Evolutionary conservation across 164 flowering plant genomes (phyloP), one percentile per base, ranked within the genome.

Genomic region (Malania oleifera): DNA sequence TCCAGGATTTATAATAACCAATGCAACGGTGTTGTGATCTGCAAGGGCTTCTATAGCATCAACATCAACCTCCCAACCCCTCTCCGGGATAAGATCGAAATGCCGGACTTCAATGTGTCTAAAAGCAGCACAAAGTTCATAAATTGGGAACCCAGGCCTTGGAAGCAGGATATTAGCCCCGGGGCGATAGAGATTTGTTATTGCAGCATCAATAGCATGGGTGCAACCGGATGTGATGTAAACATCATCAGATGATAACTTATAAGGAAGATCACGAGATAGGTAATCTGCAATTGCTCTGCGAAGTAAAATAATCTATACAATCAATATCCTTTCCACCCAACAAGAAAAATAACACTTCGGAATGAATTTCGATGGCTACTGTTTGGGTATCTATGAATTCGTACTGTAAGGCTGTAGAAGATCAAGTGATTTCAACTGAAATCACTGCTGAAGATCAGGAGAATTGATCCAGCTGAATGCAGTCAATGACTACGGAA

Each of bases 101-200:
- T 80, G 77, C 23, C 96, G 80, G 43, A 74, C 73, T 65, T 89
- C 87, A n/a, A 87, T 46, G 54, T 77, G 35, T 48, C 79, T 66
- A 70, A 80, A 89, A 29, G 80, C 54, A 23, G 92, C 81, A 66
- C 75, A 76, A 5, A 90, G 90, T 57, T 85, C 90, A 71, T 93
- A 90, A 19, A 80, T 74, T 1, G 90, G 97, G 58, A 78, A 93
- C 8, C 96, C 91, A 31, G 98, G 98, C 60, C 78, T 79, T 38
- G 98, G 98, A 48, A 93, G 80, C 76, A 93, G 70, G 53, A 93
- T 77, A 58, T 93, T 93, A 5, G 89, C 89, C 54, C 85, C 87
- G 3, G 97, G 97, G 11, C 82, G 70, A 31, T 87, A 80, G 6
- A 90, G 79, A 67, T 75, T 80, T 15, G 91, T 68, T 54, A 84